Percentiles rank a stretch among this genome's conserved stretches.
phyloP scores from a whole-genome alignment of 805 yeast species.

The Wickerhamomyces silvicola region DNA sequence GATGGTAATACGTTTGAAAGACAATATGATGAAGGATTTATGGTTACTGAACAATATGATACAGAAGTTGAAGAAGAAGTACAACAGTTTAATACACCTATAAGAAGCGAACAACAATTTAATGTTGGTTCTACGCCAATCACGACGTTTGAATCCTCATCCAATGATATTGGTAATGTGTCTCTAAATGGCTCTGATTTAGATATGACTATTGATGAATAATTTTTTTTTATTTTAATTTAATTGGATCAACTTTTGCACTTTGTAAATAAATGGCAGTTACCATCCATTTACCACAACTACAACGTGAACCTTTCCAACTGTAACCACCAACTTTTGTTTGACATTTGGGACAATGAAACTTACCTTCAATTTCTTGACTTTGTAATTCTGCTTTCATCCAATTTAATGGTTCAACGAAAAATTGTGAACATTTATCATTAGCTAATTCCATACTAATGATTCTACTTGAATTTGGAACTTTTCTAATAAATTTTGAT shows the following conservation, averaged over 20 bases:
- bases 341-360: constrained; percentile 76
- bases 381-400: constrained; percentile 72
- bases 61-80: constrained; percentile 7
- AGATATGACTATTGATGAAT: constrained; percentile 40
- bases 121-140: too few relatives aligned
- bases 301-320: constrained; percentile 93
- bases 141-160: constrained; percentile 2
- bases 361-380: constrained; percentile 76
- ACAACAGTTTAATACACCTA: constrained; percentile 15
- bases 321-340: constrained; percentile 85
- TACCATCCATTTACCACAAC: constrained; percentile 93
- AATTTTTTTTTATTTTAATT: constrained; percentile 6
- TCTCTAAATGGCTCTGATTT: constrained; percentile 30
- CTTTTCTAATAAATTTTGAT: constrained; percentile 57
- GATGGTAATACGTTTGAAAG: constrained; percentile 15
- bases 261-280: constrained; percentile 83
- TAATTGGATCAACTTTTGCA: constrained; percentile 66
- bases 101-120: constrained; percentile 3
- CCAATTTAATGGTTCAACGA: constrained; percentile 87
- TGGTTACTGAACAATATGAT: constrained; percentile 22
- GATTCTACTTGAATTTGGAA: constrained; percentile 54
- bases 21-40: constrained; percentile 21
- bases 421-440: constrained; percentile 70
- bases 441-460: constrained; percentile 53
- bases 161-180: constrained; percentile 18